These are phyloP conservation scores for Cryptococcus wingfieldii DNA, from an alignment of 1,284 basidiomycete species.

Conservation along the genomic window DNA sequence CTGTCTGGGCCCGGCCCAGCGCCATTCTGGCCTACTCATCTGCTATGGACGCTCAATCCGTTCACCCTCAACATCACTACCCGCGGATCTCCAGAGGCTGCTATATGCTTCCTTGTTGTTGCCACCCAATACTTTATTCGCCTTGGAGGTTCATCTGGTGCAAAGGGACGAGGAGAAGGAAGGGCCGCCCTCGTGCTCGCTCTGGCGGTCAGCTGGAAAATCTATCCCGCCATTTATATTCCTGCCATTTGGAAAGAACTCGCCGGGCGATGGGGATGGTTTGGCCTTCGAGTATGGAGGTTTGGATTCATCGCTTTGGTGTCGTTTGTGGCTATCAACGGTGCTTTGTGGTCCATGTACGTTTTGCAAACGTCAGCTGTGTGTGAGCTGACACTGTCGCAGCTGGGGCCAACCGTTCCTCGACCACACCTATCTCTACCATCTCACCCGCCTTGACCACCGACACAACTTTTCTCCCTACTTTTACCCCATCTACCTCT, in stretches of 20 bases:
- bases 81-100: conserved; percentile 87
- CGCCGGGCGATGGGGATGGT: conserved; percentile 41
- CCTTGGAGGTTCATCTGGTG: background rate
- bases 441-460: conserved; percentile 84
- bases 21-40: conserved; percentile 31
- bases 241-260: conserved; percentile 68
- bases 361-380: conserved; percentile 37
- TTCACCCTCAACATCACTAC: conserved; percentile 95
- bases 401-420: conserved; percentile 94
- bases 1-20: conserved; percentile 46
- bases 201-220: conserved; percentile 84
- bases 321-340: conserved; percentile 66
- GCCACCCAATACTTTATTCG: conserved; percentile 55
- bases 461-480: conserved; percentile 98
- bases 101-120: conserved; percentile 77
- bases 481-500: conserved; percentile 88
- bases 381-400: conserved; percentile 1
- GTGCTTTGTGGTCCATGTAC: conserved; percentile 70
- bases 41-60: conserved; percentile 83
- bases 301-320: conserved; percentile 66
- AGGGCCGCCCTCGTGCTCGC: conserved; percentile 68
- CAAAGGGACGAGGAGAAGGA: conserved; percentile 6
- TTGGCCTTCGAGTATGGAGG: conserved; percentile 59
- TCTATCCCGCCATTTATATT: conserved; percentile 90
- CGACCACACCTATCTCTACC: conserved; percentile 89